Conservation (phyloP, 2,329 filamentous ascomycete species). For the Chrysosporium queenslandicum region DNA sequence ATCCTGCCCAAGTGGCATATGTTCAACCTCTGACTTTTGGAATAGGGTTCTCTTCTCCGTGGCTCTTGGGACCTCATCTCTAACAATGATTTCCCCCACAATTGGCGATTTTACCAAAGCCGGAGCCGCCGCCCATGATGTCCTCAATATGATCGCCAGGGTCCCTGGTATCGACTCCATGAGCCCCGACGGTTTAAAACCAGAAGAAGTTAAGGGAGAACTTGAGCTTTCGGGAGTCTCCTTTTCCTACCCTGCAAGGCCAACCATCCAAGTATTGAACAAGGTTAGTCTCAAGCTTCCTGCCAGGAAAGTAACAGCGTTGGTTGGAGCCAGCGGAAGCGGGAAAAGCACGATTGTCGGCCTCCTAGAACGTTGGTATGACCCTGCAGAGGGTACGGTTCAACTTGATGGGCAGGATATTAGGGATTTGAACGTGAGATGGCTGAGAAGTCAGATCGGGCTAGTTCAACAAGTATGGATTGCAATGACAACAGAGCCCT, state of each 20-base stretch:
- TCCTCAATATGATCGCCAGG: conserved; percentile 37
- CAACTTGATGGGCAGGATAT: conserved; percentile 43
- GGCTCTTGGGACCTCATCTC: conserved; percentile 31
- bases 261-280: conserved; percentile 35
- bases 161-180: conserved; percentile 33
- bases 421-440: conserved; percentile 39
- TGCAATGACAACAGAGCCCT: neutral
- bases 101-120: conserved; percentile 36
- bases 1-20: conserved; percentile 7
- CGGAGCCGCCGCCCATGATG: conserved; percentile 30
- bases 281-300: conserved; percentile 37
- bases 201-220: conserved; percentile 22
- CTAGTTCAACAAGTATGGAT: conserved; percentile 35
- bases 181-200: conserved; percentile 19
- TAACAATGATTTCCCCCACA: conserved; percentile 34
- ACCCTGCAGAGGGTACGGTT: conserved; percentile 43
- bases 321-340: conserved; percentile 50
- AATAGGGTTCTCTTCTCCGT: conserved; percentile 24
- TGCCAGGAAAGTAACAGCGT: conserved; percentile 44
- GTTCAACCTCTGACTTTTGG: conserved; percentile 2
- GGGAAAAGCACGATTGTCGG: conserved; percentile 50
- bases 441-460: conserved; percentile 39
- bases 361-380: conserved; percentile 49
- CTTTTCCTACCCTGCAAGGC: conserved; percentile 41
- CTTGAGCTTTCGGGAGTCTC: conserved; percentile 37